Conservation (phyloP, 2,329 filamentous ascomycete genomes). For the Cadophora sp. region DNA sequence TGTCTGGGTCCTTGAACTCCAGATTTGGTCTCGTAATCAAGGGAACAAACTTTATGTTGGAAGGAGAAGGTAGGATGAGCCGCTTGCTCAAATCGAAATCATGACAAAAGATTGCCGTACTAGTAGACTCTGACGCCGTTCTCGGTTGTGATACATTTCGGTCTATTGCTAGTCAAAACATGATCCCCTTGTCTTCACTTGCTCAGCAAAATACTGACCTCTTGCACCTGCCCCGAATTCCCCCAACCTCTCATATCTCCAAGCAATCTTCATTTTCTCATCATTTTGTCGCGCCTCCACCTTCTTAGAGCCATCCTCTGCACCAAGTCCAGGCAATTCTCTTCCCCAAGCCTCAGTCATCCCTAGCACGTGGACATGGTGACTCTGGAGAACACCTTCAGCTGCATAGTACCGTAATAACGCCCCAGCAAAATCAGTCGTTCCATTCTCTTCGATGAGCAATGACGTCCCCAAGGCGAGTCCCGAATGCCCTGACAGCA, state of each 20-base stretch:
- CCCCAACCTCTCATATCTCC: conserved; percentile 89
- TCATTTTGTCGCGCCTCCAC: conserved; percentile 49
- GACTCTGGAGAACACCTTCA: conserved; percentile 90
- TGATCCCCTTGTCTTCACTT: conserved; percentile 20
- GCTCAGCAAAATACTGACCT: conserved; percentile 47
- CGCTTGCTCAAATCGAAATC: conserved; percentile 74
- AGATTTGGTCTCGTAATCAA: conserved; percentile 43
- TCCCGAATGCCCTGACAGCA: conserved; percentile 87
- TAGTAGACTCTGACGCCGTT: conserved; percentile 21
- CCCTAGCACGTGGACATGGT: conserved; percentile 86
- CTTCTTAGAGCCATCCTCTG: conserved; percentile 49
- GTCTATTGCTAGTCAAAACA: conserved; percentile 30
- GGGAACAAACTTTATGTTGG: conserved; percentile 59
- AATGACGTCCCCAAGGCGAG: conserved; percentile 82
- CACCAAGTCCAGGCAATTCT: conserved; percentile 78
- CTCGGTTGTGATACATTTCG: conserved; percentile 32
- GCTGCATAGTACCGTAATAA: conserved; percentile 89
- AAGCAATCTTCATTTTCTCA: conserved; percentile 98
- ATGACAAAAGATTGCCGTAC: conserved; percentile 66
- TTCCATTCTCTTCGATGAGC: conserved; percentile 86
- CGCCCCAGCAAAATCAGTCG: conserved; percentile 90
- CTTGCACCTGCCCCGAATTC: conserved; percentile 64
- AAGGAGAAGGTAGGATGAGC: conserved; percentile 61
- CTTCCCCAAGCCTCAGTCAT: conserved; percentile 80
- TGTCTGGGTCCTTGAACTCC: conserved; percentile 41